Evolutionary conservation across 1,139 yeast species (phyloP).

Genomic region (Geotrichum fermentans): DNA sequence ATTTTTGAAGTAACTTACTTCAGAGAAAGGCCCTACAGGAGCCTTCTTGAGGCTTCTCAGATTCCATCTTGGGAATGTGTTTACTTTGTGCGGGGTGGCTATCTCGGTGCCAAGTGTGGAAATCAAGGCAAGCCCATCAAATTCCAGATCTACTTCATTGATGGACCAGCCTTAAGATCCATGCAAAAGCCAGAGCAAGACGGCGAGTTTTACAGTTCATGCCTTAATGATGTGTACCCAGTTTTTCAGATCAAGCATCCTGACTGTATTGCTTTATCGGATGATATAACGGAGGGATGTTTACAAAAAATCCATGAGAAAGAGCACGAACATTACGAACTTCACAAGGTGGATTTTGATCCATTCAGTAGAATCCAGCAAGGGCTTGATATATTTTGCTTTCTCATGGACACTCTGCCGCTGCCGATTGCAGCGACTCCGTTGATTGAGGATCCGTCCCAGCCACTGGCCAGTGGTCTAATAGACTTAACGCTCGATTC

Average conservation of each 20-base stretch:
- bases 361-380: slow-evolving; percentile 16
- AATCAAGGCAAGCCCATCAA: slow-evolving; percentile 18
- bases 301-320: slow-evolving; percentile 8
- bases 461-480: background rate
- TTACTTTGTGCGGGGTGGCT: slow-evolving; percentile 17
- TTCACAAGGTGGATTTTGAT: background rate
- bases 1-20: background rate
- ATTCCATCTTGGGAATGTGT: slow-evolving; percentile 15
- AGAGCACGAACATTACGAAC: slow-evolving; percentile 8
- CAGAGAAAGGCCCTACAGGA: background rate
- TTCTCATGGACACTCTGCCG: slow-evolving; percentile 16
- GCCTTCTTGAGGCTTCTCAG: background rate
- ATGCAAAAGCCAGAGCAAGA: background rate
- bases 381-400: slow-evolving; percentile 17
- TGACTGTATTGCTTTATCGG: slow-evolving; percentile 11
- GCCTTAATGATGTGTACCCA: slow-evolving; percentile 15
- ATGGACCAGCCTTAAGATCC: slow-evolving; percentile 4
- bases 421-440: slow-evolving; percentile 7
- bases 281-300: slow-evolving; percentile 13
- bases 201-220: background rate
- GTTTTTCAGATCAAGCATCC: slow-evolving; percentile 14
- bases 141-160: slow-evolving; percentile 9
- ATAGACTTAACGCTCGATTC: slow-evolving; percentile 6
- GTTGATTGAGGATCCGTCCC: slow-evolving; percentile 4
- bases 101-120: slow-evolving; percentile 11